A percentile compares a stretch with the other conserved stretches of the same genome.
phyloP scores from a whole-genome alignment of 768 basidiomycete genomes.

The Boletus pseudopeckii region DNA sequence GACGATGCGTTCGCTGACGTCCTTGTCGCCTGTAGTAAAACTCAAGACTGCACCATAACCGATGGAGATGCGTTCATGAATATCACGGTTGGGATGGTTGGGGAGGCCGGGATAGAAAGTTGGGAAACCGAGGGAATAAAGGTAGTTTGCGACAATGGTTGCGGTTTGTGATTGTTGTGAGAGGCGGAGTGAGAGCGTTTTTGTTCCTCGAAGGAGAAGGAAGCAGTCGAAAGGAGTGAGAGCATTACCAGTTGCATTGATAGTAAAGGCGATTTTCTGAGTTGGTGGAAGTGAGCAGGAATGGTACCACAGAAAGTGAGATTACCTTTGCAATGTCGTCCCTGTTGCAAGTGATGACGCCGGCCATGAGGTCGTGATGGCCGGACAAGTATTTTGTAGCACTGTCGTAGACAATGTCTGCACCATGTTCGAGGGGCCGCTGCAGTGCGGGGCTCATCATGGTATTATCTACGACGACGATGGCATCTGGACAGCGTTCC shows the following conservation, averaged over 20 bases:
- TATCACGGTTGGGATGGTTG: constrained; percentile 74
- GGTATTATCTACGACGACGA: constrained; percentile 94
- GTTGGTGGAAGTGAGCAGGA: background rate
- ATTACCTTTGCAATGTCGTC: constrained; percentile 84
- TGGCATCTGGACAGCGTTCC: constrained; percentile 71
- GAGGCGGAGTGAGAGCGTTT: constrained; percentile 95
- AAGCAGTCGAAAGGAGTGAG: constrained; percentile 95
- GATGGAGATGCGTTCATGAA: constrained; percentile 88
- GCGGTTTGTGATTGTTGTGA: constrained; percentile 87
- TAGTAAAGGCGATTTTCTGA: constrained; percentile 84
- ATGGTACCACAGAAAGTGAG: too few relatives aligned
- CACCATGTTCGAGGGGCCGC: constrained; percentile 91
- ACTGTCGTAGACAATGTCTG: constrained; percentile 97
- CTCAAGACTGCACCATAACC: constrained; percentile 93
- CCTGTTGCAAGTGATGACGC: constrained; percentile 86
- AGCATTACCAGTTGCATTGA: constrained; percentile 93
- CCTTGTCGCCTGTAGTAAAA: constrained; percentile 91
- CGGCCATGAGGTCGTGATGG: constrained; percentile 99
- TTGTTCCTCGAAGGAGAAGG: constrained; percentile 91
- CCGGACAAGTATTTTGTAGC: constrained; percentile 97
- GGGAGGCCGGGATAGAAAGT: constrained; percentile 91
- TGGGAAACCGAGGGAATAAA: constrained; percentile 79
- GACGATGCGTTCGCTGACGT: constrained; percentile 87
- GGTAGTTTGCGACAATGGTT: constrained; percentile 80
- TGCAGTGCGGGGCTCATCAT: constrained; percentile 99